Evolutionary conservation across 208 protist species (phyloP).

Genomic region (Balamuthia mandrillaris): DNA sequence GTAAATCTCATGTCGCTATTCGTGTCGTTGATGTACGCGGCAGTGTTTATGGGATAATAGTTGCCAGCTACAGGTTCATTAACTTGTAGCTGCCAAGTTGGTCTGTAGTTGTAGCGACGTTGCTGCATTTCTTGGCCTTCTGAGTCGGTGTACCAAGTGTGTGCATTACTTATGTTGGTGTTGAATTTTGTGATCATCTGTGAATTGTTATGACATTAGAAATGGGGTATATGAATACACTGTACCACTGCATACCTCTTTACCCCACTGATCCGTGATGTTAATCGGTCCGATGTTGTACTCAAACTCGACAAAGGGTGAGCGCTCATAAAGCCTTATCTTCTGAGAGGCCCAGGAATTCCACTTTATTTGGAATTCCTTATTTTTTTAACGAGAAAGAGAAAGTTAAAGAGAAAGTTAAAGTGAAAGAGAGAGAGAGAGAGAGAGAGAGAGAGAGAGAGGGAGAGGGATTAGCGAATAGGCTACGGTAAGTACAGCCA

Average conservation of each 20-base stretch:
- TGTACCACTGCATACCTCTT: constrained; percentile 6
- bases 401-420: background rate
- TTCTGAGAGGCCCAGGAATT: constrained; percentile 13
- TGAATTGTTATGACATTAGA: background rate
- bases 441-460: background rate
- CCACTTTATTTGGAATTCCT: background rate
- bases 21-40: background rate
- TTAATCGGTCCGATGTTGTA: constrained; percentile 12
- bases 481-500: background rate
- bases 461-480: background rate
- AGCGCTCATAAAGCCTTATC: background rate
- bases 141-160: background rate
- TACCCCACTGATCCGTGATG: background rate
- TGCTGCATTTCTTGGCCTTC: constrained; percentile 16
- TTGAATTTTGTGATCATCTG: background rate
- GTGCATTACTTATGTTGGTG: background rate
- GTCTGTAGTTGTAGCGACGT: background rate
- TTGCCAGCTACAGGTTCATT: background rate
- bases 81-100: background rate
- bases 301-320: constrained; percentile 16
- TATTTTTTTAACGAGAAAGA: background rate
- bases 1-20: background rate
- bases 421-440: background rate
- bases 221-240: background rate
- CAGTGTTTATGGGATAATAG: constrained; percentile 18